A percentile compares a stretch with the other conserved stretches of the same genome.
phyloP scores from a whole-genome alignment of 208 protist species.

The Eutreptiella sp. region DNA sequence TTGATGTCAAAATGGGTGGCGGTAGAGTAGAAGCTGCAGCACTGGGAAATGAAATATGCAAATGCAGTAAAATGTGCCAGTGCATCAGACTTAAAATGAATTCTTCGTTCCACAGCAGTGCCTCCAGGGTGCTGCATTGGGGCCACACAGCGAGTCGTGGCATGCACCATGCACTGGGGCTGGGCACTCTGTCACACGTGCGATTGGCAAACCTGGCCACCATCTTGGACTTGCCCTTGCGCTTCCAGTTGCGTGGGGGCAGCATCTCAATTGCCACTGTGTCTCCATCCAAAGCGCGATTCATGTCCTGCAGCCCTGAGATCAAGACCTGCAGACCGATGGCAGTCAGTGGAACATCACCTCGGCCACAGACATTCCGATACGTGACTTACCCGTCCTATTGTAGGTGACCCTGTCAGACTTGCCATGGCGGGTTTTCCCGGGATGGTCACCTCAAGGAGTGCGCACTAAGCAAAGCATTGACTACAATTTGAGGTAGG shows the following conservation, averaged over 20 bases:
- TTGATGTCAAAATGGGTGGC: too few relatives aligned
- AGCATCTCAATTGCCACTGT: constrained; percentile 44
- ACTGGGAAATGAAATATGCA: too few relatives aligned
- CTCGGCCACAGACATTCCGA: too few relatives aligned
- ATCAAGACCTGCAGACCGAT: constrained; percentile 63
- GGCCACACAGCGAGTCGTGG: too few relatives aligned
- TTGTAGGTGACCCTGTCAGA: constrained; percentile 44
- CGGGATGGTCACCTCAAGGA: constrained; percentile 73
- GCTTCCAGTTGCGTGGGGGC: constrained; percentile 34
- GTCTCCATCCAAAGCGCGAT: constrained; percentile 66
- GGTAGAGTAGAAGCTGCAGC: too few relatives aligned
- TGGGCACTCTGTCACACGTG: too few relatives aligned
- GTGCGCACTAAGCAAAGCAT: constrained; percentile 64
- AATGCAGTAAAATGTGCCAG: too few relatives aligned
- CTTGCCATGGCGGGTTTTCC: constrained; percentile 70
- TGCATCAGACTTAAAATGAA: too few relatives aligned
- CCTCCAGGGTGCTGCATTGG: too few relatives aligned
- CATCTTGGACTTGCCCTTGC: constrained; percentile 4
- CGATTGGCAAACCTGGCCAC: too few relatives aligned
- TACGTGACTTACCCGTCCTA: constrained; percentile 47
- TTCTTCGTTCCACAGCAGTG: too few relatives aligned
- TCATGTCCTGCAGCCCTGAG: constrained; percentile 62
- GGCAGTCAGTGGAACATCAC: neutral
- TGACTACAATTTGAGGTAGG: constrained; percentile 34
- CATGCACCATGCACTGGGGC: too few relatives aligned